A percentile compares a stretch with the other conserved stretches of the same genome.
These are phyloP conservation scores for Rhodotorula mucilaginosa DNA, from an alignment of 1,284 basidiomycete genomes.

Conservation along the genomic window DNA sequence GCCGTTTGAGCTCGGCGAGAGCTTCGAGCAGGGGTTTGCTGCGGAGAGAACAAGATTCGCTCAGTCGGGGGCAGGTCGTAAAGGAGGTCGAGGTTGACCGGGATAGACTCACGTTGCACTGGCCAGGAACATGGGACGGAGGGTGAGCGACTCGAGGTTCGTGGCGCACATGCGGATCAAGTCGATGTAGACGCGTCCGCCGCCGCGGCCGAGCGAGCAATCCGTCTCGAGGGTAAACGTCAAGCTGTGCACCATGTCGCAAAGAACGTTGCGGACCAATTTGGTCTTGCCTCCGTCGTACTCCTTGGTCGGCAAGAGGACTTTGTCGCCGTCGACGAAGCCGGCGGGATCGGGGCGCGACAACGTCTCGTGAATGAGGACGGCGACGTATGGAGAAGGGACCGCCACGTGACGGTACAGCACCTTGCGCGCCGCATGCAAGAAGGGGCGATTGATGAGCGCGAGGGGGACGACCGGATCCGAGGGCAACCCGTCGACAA, in stretches of 20 bases:
- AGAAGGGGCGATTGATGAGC: constrained; percentile 39
- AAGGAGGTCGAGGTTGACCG: background rate
- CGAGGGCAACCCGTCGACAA: constrained; percentile 36
- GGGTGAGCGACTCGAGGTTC: constrained; percentile 29
- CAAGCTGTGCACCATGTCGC: constrained; percentile 20
- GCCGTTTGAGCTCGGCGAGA: constrained; percentile 14
- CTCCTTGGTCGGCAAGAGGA: background rate
- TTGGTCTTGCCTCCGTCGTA: background rate
- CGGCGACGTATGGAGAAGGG: constrained; percentile 13
- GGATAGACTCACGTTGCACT: constrained; percentile 25
- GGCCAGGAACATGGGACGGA: constrained; percentile 22
- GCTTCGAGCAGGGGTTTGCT: constrained; percentile 29
- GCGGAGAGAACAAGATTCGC: background rate
- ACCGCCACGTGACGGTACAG: constrained; percentile 30
- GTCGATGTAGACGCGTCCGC: constrained; percentile 30
- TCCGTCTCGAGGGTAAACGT: constrained; percentile 5
- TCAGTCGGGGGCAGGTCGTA: too few species aligned
- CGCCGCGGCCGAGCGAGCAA: constrained; percentile 30
- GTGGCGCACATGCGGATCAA: constrained; percentile 26
- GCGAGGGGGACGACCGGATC: constrained; percentile 41
- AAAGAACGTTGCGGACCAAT: constrained; percentile 22
- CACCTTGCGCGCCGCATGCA: constrained; percentile 34
- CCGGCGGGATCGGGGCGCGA: constrained; percentile 10
- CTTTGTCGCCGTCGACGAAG: constrained; percentile 17
- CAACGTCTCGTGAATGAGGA: constrained; percentile 34